phyloP scores from a whole-genome alignment of 73 alveolate species.

The Effrenium voratum region DNA sequence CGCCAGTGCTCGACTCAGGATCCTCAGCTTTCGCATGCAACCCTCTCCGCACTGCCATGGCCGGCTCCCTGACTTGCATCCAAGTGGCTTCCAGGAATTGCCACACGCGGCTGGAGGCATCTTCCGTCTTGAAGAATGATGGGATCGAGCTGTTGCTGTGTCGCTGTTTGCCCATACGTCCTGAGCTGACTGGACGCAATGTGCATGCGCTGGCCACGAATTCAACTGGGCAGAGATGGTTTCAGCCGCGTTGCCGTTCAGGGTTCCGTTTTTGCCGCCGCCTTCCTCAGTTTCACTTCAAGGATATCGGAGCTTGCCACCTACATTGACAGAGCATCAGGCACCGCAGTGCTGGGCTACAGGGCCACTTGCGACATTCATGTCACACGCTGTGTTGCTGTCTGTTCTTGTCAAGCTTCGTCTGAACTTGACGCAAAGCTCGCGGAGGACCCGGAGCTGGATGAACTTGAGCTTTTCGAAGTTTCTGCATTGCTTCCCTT shows the following conservation, averaged over 20 bases:
- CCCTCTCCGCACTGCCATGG: too few relatives aligned
- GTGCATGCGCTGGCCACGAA: too few relatives aligned
- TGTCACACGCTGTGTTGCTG: background rate
- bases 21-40: too few relatives aligned
- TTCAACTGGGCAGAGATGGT: too few relatives aligned
- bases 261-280: too few relatives aligned
- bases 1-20: conserved; percentile 60
- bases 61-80: too few relatives aligned
- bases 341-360: background rate
- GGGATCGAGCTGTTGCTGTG: conserved; percentile 71
- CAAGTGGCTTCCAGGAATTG: conserved; percentile 25
- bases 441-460: background rate
- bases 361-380: background rate
- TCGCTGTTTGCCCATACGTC: background rate
- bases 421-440: conserved; percentile 41
- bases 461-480: background rate
- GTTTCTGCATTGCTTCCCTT: background rate
- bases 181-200: too few relatives aligned
- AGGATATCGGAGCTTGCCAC: too few relatives aligned
- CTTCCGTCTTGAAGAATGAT: conserved; percentile 49
- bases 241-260: too few relatives aligned
- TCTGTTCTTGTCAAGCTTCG: background rate
- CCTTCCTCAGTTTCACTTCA: too few relatives aligned
- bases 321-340: background rate
- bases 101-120: conserved; percentile 49